Evolutionary conservation across 2,329 filamentous ascomycete species (phyloP), one percentile per base, ranked within the genome.

Genomic region (Neonectria ditissima): DNA sequence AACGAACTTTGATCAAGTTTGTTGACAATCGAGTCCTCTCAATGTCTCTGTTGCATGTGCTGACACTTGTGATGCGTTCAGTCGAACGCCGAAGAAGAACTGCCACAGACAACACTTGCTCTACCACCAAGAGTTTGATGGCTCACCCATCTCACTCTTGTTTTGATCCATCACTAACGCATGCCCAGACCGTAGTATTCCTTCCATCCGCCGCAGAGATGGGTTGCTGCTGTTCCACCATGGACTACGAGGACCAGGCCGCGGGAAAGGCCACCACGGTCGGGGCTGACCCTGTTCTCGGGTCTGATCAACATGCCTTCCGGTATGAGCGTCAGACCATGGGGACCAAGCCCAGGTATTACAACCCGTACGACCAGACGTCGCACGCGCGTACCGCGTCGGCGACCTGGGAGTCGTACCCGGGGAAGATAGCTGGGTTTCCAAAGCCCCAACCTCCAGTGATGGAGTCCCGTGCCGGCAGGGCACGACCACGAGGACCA

Each of bases 401-500:
- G 16, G 58, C 58, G n/a, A 60, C 58, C 2, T 60, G 58, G 51
- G 58, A 56, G 20, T 22, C n/a, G 14, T 55, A 56, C 8, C 41
- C 58, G 18, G 58, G 58, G n/a, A 26, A 60, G 22, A n/a, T 24
- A n/a, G 30, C 20, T 20, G 57, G 57, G 22, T 30, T 45, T 28
- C 57, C 57, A 22, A 39, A 24, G 20, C 58, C 58, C 43, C 24
- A 30, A 20, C 51, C 32, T 13, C 37, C 47, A 37, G 52, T 37
- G 37, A 26, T 10, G 5, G 50, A n/a, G 18, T n/a, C 37, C 37
- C 37, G 34, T 32, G 30, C 30, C 30, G 30, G 9, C 9, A 32
- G 13, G 30, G 30, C 30, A 32, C 30, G 10, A 32, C 18, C 20
- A 24, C 43, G n/a, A 45, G 24, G 13, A 41, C 20, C 37, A 4